phyloP scores from a whole-genome alignment of 2,329 filamentous ascomycete genomes.

The Talaromyces albobiverticillius region DNA sequence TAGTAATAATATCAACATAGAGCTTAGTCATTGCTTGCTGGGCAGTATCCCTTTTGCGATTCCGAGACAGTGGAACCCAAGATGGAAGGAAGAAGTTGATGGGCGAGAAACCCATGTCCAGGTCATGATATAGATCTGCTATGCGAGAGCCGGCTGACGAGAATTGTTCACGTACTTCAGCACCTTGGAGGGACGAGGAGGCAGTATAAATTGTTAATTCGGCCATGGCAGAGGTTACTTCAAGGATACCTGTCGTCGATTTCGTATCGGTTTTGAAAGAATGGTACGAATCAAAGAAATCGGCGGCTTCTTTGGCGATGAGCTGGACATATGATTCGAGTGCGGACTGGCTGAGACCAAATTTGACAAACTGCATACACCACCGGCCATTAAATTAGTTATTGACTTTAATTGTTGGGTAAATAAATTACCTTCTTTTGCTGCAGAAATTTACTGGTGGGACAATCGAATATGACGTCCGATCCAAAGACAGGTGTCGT shows the following conservation, averaged over 20 bases:
- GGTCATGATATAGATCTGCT: slow-evolving; percentile 78
- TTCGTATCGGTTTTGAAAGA: slow-evolving; percentile 59
- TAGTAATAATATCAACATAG: slow-evolving; percentile 77
- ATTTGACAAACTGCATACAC: slow-evolving; percentile 56
- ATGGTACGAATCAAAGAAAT: slow-evolving; percentile 67
- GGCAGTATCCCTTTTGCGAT: slow-evolving; percentile 74
- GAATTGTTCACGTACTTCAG: slow-evolving; percentile 76
- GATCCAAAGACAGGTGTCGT: slow-evolving; percentile 71
- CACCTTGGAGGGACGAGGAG: slow-evolving; percentile 79
- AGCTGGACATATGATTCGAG: slow-evolving; percentile 71
- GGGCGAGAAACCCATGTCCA: slow-evolving; percentile 85
- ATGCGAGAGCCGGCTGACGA: slow-evolving; percentile 62
- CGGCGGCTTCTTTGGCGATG: slow-evolving; percentile 70
- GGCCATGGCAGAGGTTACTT: slow-evolving; percentile 73
- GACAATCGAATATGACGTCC: slow-evolving; percentile 87
- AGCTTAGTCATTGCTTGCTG: slow-evolving; percentile 76
- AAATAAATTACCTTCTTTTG: slow-evolving; percentile 72
- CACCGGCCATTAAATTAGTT: too few relatives aligned
- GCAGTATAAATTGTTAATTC: slow-evolving; percentile 90
- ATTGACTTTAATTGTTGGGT: too few relatives aligned
- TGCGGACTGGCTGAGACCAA: slow-evolving; percentile 60
- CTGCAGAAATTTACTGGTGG: slow-evolving; percentile 90
- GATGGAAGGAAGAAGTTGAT: slow-evolving; percentile 84
- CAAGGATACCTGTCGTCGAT: slow-evolving; percentile 59
- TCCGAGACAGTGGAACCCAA: slow-evolving; percentile 86